Conservation (phyloP, 2,329 filamentous ascomycete species). For the Calonectria henricotiae region DNA sequence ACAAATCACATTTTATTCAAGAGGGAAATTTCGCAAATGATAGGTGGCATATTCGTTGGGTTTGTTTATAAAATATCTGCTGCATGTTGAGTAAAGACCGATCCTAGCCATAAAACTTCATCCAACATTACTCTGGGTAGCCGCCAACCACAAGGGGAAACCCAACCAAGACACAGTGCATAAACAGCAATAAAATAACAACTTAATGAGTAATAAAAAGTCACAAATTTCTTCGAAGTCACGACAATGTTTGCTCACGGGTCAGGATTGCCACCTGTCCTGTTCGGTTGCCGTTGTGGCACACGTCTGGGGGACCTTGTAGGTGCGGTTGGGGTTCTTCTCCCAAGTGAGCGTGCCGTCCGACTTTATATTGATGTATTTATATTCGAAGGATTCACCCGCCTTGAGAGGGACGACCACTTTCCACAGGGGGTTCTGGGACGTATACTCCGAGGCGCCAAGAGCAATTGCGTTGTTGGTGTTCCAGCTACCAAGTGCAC, state of each 20-base stretch:
- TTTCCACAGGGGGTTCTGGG: slow-evolving; percentile 75
- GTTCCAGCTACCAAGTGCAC: slow-evolving; percentile 77
- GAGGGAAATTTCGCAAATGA: not conserved
- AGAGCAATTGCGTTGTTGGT: slow-evolving; percentile 70
- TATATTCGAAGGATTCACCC: slow-evolving; percentile 75
- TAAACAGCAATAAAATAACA: not conserved
- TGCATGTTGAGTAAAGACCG: not conserved
- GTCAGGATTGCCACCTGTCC: slow-evolving; percentile 54
- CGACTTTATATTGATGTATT: slow-evolving; percentile 75
- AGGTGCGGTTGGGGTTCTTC: slow-evolving; percentile 69
- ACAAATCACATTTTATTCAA: not conserved
- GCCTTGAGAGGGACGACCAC: slow-evolving; percentile 70
- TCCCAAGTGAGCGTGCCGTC: slow-evolving; percentile 77
- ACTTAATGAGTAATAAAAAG: not conserved
- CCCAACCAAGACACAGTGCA: not conserved
- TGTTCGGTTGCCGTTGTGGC: slow-evolving; percentile 50
- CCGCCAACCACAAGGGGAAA: not conserved
- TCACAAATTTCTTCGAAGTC: too few species aligned
- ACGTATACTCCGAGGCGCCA: slow-evolving; percentile 73
- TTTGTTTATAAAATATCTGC: not conserved
- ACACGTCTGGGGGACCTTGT: slow-evolving; percentile 56
- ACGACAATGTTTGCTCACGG: too few species aligned
- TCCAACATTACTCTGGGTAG: not conserved
- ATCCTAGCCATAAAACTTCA: not conserved
- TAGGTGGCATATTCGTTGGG: not conserved